Conservation (phyloP, 2,329 filamentous ascomycete genomes). For the Macrophomina tecta region DNA sequence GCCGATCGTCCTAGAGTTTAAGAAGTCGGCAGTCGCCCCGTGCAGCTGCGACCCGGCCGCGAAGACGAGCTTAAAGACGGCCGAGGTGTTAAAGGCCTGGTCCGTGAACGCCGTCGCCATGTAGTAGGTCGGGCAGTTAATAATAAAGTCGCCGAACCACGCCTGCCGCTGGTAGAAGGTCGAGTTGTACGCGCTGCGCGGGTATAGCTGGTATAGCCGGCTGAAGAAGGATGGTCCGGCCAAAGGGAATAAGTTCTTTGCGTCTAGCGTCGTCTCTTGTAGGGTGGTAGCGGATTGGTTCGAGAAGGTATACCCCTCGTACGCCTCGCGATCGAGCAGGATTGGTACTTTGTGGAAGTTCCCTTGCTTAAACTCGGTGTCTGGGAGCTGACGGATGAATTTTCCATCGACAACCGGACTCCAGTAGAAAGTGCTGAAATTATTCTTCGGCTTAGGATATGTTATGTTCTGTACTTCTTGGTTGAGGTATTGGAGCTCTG, state of each 20-base stretch:
- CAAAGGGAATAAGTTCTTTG: constrained; percentile 42
- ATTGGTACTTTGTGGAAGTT: constrained; percentile 45
- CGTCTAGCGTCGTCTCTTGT: constrained; percentile 38
- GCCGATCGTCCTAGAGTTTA: neutral
- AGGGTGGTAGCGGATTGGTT: constrained; percentile 38
- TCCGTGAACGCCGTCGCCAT: constrained; percentile 43
- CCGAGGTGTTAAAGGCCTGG: constrained; percentile 9
- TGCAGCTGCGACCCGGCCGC: constrained; percentile 44
- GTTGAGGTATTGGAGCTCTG: constrained; percentile 41
- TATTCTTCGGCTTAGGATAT: constrained; percentile 6
- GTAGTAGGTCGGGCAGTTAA: constrained; percentile 50
- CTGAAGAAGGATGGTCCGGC: constrained; percentile 45
- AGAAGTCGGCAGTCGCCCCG: constrained; percentile 34
- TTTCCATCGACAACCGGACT: constrained; percentile 49
- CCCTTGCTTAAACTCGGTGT: constrained; percentile 40
- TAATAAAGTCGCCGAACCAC: constrained; percentile 53
- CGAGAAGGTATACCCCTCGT: constrained; percentile 47
- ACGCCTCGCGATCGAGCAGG: constrained; percentile 45
- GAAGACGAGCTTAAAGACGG: constrained; percentile 44
- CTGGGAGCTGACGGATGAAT: constrained; percentile 46
- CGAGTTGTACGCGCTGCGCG: constrained; percentile 40
- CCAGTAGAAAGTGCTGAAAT: constrained; percentile 50
- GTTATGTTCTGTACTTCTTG: constrained; percentile 37
- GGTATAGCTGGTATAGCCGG: constrained; percentile 50
- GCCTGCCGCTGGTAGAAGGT: constrained; percentile 46